Evolutionary conservation across 495 filamentous ascomycete species (phyloP).

Genomic region (Talaromyces proteolyticus): DNA sequence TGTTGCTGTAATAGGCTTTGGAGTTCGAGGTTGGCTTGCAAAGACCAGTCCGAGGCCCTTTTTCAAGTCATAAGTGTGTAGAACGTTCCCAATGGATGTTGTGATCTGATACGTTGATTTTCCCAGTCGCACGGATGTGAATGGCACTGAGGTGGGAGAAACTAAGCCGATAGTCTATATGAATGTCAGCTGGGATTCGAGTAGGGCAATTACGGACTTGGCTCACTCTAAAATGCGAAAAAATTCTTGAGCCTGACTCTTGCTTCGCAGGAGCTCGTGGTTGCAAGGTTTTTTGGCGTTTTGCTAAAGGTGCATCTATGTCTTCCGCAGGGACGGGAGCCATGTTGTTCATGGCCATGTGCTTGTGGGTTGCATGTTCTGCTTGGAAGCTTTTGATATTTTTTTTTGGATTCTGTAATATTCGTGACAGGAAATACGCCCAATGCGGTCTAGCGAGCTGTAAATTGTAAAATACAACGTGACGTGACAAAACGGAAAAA

Average conservation of each 20-base stretch:
- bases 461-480: too few species aligned
- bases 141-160: conserved; percentile 83
- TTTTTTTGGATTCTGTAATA: not conserved
- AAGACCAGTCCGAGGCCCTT: conserved; percentile 87
- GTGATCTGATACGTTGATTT: conserved; percentile 97
- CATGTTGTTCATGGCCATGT: conserved; percentile 21
- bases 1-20: conserved; percentile 77
- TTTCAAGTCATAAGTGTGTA: conserved; percentile 93
- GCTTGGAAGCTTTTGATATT: not conserved
- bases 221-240: conserved; percentile 87
- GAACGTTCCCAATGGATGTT: conserved; percentile 79
- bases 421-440: not conserved
- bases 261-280: conserved; percentile 19
- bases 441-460: not conserved
- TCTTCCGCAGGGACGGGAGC: conserved; percentile 35
- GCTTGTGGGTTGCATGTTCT: not conserved
- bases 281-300: conserved; percentile 56
- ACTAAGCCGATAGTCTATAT: conserved; percentile 83
- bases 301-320: conserved; percentile 50
- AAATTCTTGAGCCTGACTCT: conserved; percentile 61
- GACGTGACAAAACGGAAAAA: not conserved
- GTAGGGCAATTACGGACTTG: too few species aligned
- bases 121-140: conserved; percentile 79
- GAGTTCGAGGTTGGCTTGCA: conserved; percentile 83
- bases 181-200: not conserved